phyloP scores from a whole-genome alignment of 257 asterid genomes.

The Solanum tarapatanum region DNA sequence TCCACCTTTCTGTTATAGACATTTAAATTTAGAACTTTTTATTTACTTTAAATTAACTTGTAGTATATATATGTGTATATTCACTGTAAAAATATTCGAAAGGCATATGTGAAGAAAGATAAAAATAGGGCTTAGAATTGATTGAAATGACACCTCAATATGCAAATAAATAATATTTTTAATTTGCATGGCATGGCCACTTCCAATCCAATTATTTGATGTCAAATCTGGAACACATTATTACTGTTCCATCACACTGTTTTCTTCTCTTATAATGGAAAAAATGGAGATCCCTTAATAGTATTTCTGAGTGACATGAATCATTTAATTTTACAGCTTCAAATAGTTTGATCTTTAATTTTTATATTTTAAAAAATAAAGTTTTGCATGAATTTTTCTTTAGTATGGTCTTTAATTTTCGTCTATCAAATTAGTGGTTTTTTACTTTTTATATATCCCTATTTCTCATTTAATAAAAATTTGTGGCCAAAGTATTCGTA shows the following conservation, averaged over 20 bases:
- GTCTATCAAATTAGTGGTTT: too few species aligned
- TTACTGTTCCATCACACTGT: background rate
- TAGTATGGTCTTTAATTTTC: too few species aligned
- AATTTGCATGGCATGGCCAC: background rate
- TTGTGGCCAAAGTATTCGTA: too few species aligned
- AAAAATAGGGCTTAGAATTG: conserved; percentile 8
- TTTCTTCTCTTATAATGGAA: background rate
- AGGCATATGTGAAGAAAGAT: background rate
- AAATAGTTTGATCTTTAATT: too few species aligned
- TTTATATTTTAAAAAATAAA: too few species aligned
- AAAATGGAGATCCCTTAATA: background rate
- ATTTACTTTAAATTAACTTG: background rate
- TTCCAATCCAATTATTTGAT: conserved; percentile 6
- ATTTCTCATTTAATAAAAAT: too few species aligned
- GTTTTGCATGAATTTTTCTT: too few species aligned
- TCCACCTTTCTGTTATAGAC: background rate
- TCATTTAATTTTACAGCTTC: background rate
- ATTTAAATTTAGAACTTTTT: background rate
- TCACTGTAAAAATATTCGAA: background rate
- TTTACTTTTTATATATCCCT: too few species aligned
- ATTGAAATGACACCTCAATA: conserved; percentile 25
- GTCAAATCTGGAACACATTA: background rate
- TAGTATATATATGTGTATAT: background rate
- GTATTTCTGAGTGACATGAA: background rate
- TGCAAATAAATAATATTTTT: background rate